These are phyloP conservation scores for Lactarius akahatsu DNA, from an alignment of 768 basidiomycete genomes.

Conservation along the genomic window DNA sequence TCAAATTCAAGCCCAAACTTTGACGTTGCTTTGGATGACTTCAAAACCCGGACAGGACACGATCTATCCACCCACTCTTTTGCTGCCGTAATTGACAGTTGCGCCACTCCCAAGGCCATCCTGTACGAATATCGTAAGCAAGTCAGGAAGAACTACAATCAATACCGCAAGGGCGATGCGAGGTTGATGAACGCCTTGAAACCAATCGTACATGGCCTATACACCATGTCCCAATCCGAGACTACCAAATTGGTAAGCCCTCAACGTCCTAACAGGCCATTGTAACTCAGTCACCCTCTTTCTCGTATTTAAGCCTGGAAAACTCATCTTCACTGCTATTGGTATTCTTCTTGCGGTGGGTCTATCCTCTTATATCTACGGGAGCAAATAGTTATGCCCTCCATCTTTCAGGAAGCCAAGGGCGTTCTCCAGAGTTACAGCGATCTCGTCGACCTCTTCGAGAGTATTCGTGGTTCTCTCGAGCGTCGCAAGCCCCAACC, in stretches of 20 bases:
- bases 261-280: not conserved
- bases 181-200: constrained; percentile 9
- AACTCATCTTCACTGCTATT: not conserved
- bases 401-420: constrained; percentile 1
- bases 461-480: constrained; percentile 1
- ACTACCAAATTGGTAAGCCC: not conserved
- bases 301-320: not conserved
- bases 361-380: not conserved
- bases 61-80: not conserved
- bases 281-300: not conserved
- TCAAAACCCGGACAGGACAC: constrained; percentile 1
- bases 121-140: not conserved
- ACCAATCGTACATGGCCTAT: not conserved
- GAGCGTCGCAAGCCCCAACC: constrained; percentile 2
- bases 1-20: constrained; percentile 1
- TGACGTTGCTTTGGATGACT: constrained; percentile 1
- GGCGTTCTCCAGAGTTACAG: constrained; percentile 1
- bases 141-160: not conserved
- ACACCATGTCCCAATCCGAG: constrained; percentile 1
- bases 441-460: not conserved
- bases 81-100: not conserved
- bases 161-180: constrained; percentile 1
- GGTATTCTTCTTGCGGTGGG: not conserved
- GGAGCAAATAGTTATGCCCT: not conserved
- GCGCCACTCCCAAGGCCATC: not conserved